Percentiles rank a stretch among this genome's conserved stretches.
Conservation (phyloP, 2,329 filamentous ascomycete species). For the Simplicillium aogashimaense region DNA sequence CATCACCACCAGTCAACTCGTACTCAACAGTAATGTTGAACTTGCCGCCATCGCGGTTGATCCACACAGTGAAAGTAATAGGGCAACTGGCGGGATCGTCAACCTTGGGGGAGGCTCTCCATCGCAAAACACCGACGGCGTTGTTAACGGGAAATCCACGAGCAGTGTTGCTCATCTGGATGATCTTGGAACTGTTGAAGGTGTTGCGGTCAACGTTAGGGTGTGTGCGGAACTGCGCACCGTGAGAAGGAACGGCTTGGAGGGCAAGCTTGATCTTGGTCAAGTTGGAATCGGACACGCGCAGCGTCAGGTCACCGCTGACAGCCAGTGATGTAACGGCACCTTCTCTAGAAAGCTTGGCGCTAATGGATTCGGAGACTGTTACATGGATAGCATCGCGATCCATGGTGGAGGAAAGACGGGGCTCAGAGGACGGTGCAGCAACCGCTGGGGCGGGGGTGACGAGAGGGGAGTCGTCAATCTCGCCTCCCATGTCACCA, state of each 20-base stretch:
- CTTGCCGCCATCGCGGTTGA: constrained; percentile 76
- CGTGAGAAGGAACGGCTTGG: constrained; percentile 64
- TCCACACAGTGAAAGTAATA: constrained; percentile 96
- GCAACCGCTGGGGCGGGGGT: constrained; percentile 39
- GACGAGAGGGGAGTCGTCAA: constrained; percentile 67
- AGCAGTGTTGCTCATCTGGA: constrained; percentile 80
- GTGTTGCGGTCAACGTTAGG: constrained; percentile 88
- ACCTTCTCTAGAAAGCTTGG: constrained; percentile 81
- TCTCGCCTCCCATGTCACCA: constrained; percentile 80
- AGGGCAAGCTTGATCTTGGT: constrained; percentile 87
- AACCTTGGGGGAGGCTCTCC: constrained; percentile 74
- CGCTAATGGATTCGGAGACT: constrained; percentile 81
- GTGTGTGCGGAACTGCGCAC: constrained; percentile 88
- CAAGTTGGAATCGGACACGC: constrained; percentile 77
- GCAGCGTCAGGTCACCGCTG: constrained; percentile 85
- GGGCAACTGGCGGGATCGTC: constrained; percentile 76
- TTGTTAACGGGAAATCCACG: constrained; percentile 95
- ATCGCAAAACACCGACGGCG: constrained; percentile 83
- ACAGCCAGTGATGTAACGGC: constrained; percentile 77
- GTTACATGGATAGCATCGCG: constrained; percentile 82
- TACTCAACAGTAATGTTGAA: constrained; percentile 94
- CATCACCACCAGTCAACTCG: constrained; percentile 73
- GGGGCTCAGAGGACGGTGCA: constrained; percentile 43
- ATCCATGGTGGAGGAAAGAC: constrained; percentile 58
- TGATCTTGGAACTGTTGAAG: constrained; percentile 72